Evolutionary conservation across 2,329 filamentous ascomycete genomes (phyloP), one percentile per base, ranked within the genome.

Genomic region (Talaromyces sp.): DNA sequence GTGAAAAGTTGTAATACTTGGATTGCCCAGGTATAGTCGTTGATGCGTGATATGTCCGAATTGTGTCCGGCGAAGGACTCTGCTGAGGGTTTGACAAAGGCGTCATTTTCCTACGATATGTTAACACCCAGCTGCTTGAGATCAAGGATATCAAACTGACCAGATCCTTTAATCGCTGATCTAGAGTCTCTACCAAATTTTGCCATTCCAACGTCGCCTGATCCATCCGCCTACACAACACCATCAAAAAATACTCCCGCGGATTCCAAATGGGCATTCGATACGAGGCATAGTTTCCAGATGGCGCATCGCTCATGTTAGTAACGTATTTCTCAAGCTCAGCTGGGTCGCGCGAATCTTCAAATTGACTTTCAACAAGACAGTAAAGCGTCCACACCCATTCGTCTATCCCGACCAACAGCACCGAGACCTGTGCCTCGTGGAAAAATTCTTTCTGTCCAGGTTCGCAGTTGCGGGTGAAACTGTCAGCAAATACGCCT

Each of bases 331-430:
- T 5, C 11, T 62, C 49, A 19, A 62, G 60, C 37, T 54, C 37
- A 2, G 35, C 1, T 13, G 5, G 2, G 39, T 62, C 3, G 0
- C 22, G n/a, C 31, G 13, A 2, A 35, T 43, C 13, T 54, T 62
- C 60, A 33, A 62, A 62, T 5, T 54, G 45, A 0, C 1, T 2
- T 25, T 62, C 60, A 17, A 62, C 60, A 11, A 52, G 35, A 54
- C 45, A 62, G 37, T 62, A 54, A 25, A 62, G 60, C 3, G 60
- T 62, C 60, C 60, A 54, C 15, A 54, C 60, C 60, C 60, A 62
- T 3, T 62, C 47, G 31, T 54, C 47, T 41, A 62, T 62, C 11
- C 49, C 60, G 1, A 62, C 60, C 7, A 62, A 33, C 5, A 54
- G 25, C 6, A 62, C 60, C 3, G 60, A 52, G 13, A 41, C 35